A percentile compares a stretch with the other conserved stretches of the same genome.
phyloP scores from a whole-genome alignment of 2,329 filamentous ascomycete genomes.

The Scytalidium lignicola region DNA sequence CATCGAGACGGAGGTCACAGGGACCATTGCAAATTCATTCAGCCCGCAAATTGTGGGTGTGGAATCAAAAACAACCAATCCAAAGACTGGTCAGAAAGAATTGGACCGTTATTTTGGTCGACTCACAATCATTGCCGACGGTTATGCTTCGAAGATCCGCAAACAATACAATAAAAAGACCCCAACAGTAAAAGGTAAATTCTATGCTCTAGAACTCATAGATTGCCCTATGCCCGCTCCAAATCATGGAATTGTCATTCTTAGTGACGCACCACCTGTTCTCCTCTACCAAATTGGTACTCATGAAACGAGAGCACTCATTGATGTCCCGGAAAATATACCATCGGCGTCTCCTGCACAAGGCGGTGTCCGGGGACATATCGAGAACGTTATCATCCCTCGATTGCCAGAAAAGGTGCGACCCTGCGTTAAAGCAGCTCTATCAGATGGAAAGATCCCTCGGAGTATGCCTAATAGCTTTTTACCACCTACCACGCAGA shows the following conservation, averaged over 20 bases:
- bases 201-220: constrained; percentile 89
- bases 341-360: constrained; percentile 66
- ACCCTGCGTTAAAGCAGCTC: constrained; percentile 68
- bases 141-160: constrained; percentile 88
- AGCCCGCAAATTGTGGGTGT: constrained; percentile 77
- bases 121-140: constrained; percentile 85
- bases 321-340: constrained; percentile 78
- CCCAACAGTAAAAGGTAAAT: constrained; percentile 75
- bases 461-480: constrained; percentile 92
- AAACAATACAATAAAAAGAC: constrained; percentile 65
- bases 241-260: constrained; percentile 80
- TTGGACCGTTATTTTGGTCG: constrained; percentile 81
- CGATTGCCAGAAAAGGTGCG: constrained; percentile 66
- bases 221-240: constrained; percentile 74
- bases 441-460: constrained; percentile 73
- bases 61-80: constrained; percentile 61
- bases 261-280: constrained; percentile 71
- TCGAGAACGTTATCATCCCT: constrained; percentile 74
- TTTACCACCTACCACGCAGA: constrained; percentile 70
- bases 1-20: constrained; percentile 81
- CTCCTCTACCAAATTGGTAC: constrained; percentile 96
- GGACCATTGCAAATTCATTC: constrained; percentile 65
- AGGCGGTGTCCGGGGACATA: constrained; percentile 81
- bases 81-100: constrained; percentile 48
- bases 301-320: constrained; percentile 83